phyloP scores from a whole-genome alignment of 345 rosid species.

The Gossypium rotundifolium region DNA sequence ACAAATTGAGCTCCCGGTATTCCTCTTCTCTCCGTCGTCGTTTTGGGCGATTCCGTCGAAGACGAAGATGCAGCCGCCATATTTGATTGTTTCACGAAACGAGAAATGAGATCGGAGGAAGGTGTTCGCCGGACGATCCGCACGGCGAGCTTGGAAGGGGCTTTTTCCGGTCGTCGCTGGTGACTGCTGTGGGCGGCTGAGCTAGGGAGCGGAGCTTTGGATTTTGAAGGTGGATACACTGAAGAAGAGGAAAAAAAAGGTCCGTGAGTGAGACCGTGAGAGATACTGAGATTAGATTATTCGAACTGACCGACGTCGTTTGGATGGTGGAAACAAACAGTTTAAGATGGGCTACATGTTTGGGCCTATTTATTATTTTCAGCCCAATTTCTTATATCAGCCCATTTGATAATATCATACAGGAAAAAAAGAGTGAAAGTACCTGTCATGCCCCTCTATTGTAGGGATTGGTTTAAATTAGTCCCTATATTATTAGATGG shows the following conservation, averaged over 20 bases:
- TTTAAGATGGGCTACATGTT: background rate
- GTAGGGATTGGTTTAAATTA: too few species aligned
- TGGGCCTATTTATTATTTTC: background rate
- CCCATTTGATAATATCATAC: background rate
- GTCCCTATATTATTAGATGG: too few species aligned
- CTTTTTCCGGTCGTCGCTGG: background rate
- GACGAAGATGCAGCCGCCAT: conserved; percentile 31
- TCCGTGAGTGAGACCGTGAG: background rate
- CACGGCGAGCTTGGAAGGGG: background rate
- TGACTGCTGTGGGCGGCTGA: background rate
- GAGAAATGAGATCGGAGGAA: conserved; percentile 8
- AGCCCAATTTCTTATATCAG: background rate
- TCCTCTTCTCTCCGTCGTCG: conserved; percentile 75
- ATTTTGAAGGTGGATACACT: background rate
- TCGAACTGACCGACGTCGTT: background rate
- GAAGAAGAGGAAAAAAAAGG: background rate
- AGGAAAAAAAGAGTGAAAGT: too few species aligned
- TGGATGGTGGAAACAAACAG: background rate
- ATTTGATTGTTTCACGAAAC: background rate
- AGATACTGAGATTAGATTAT: background rate
- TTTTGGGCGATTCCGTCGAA: conserved; percentile 7
- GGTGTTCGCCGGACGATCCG: background rate
- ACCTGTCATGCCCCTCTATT: too few species aligned
- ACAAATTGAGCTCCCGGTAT: conserved; percentile 85
- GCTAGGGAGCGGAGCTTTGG: background rate